phyloP scores from a whole-genome alignment of 2,329 filamentous ascomycete species.

The Colletotrichum lentis region DNA sequence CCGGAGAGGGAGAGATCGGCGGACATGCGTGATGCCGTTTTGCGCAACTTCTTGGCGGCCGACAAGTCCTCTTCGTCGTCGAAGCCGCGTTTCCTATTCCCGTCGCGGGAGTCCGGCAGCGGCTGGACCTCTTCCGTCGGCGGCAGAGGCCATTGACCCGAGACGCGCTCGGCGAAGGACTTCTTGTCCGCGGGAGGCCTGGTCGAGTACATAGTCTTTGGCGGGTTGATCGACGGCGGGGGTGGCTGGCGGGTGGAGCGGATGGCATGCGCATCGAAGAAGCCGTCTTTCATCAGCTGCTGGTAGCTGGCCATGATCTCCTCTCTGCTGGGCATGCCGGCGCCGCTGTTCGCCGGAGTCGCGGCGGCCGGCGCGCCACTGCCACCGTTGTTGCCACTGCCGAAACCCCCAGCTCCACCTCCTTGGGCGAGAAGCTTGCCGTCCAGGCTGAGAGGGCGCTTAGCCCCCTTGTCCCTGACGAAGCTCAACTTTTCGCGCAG shows the following conservation, averaged over 20 bases:
- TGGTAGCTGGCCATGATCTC: slow-evolving; percentile 66
- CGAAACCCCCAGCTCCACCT: slow-evolving; percentile 24
- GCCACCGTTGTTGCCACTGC: neutral
- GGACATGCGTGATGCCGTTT: slow-evolving; percentile 55
- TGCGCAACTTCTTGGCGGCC: slow-evolving; percentile 61
- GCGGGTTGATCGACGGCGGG: slow-evolving; percentile 36
- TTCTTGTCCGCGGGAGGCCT: slow-evolving; percentile 34
- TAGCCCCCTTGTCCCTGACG: slow-evolving; percentile 37
- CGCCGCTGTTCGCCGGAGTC: slow-evolving; percentile 33
- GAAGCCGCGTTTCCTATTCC: slow-evolving; percentile 60
- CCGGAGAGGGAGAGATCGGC: slow-evolving; percentile 50
- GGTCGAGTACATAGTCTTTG: slow-evolving; percentile 31
- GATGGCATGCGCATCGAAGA: slow-evolving; percentile 67
- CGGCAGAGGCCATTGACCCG: slow-evolving; percentile 40
- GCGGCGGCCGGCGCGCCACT: slow-evolving; percentile 10
- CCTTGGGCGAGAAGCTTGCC: slow-evolving; percentile 34
- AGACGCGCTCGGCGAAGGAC: slow-evolving; percentile 34
- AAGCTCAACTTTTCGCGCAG: slow-evolving; percentile 43
- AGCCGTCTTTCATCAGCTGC: slow-evolving; percentile 63
- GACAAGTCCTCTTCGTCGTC: slow-evolving; percentile 47
- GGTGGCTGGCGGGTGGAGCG: slow-evolving; percentile 62
- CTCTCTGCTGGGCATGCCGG: slow-evolving; percentile 52
- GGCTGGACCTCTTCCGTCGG: slow-evolving; percentile 33
- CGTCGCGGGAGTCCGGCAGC: slow-evolving; percentile 49
- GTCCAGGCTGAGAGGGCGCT: slow-evolving; percentile 39